Evolutionary conservation across 2,329 filamentous ascomycete genomes (phyloP), one percentile per base, ranked within the genome.

Genomic region (Coniochaeta prunicola): DNA sequence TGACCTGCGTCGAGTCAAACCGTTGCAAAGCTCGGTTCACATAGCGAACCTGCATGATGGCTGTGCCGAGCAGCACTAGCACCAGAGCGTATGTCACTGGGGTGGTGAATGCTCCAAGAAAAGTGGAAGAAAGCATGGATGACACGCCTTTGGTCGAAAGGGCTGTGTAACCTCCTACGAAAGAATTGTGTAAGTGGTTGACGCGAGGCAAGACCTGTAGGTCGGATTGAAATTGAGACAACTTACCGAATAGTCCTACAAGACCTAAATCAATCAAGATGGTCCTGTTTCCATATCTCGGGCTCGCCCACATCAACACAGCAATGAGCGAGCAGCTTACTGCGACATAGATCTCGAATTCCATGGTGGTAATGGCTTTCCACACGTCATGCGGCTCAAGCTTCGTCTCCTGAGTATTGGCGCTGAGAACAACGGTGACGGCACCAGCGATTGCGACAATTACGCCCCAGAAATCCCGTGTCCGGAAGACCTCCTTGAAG

Each of bases 1-100:
- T 99, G 65, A 99, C 94, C 71, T 97, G 92, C 0, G 94, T 99
- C 7, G 94, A 96, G 72, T 97, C 91, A 76, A 97, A 99, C 53
- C 90, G 86, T 71, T 97, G 92, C 57, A 99, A 79, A 1, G 83
- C 81, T 64, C 82, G 90, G 76, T 97, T 99, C 70, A 99, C 84
- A 70, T 97, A 99, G 70, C 91, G 93, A 66, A 99, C 93, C 75
- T 99, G 94, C 89, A 97, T 92, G 60, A 99, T 79, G 7, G 94
- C 94, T 1, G 93, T 97, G 53, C 78, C 82, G 19, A 94, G 80
- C 28, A 99, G 81, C 55, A 97, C 81, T 56, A 89, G 77, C 9
- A 94, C 72, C n/a, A 99, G 82, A 1, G 86, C 83, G 69, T 97
- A 99, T 21, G 92, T 96, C 61, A 99, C 88, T 0, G 93, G 92